phyloP scores from a whole-genome alignment of 768 basidiomycete species.

The Hypholoma fasciculare region DNA sequence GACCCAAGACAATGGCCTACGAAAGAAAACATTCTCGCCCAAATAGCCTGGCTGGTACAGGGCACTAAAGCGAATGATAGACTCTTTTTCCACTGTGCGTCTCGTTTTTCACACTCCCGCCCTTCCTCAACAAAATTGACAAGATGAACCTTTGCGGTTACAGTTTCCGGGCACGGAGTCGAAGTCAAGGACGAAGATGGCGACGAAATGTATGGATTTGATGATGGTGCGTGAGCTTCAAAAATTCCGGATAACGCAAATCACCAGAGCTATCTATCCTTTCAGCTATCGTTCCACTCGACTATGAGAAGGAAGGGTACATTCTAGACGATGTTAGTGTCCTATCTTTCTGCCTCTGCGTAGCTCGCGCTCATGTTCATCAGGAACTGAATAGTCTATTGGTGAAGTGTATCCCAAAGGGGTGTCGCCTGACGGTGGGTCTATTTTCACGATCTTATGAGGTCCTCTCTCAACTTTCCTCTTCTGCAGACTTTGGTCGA shows the following conservation, averaged over 20 bases:
- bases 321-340: not conserved
- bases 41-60: not conserved
- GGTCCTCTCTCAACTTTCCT: not conserved
- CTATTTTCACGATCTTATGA: not conserved
- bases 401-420: not conserved
- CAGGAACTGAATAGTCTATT: not conserved
- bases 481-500: not conserved
- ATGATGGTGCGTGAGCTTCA: not conserved
- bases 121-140: not conserved
- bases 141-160: not conserved
- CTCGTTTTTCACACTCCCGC: not conserved
- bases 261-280: not conserved
- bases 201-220: not conserved
- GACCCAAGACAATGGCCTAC: not conserved
- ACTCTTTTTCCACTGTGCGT: not conserved
- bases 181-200: not conserved
- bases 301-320: not conserved
- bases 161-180: not conserved
- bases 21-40: not conserved
- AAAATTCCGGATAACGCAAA: too few species aligned
- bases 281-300: not conserved
- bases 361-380: not conserved
- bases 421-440: not conserved
- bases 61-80: not conserved
- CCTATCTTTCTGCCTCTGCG: not conserved